These are phyloP conservation scores for Cercospora berteroae DNA, from an alignment of 2,329 filamentous ascomycete genomes.

Conservation along the genomic window DNA sequence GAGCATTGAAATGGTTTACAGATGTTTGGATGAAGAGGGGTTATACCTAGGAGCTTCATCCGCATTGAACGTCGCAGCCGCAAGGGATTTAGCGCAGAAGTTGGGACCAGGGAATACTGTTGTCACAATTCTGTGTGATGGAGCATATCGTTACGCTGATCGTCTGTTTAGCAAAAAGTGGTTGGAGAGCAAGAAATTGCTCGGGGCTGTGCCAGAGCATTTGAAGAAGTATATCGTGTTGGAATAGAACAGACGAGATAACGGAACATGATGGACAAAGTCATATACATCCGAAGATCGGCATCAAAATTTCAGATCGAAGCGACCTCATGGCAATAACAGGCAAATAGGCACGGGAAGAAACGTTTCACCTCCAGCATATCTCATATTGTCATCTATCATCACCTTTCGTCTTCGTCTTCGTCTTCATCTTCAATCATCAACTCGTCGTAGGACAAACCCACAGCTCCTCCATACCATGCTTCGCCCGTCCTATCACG, in stretches of 20 bases:
- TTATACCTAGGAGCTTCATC: slow-evolving; percentile 93
- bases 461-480: neutral
- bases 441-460: neutral
- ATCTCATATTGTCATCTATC: neutral
- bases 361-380: neutral
- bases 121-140: slow-evolving; percentile 91
- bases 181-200: slow-evolving; percentile 80
- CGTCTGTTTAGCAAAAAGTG: slow-evolving; percentile 88
- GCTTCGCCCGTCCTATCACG: neutral
- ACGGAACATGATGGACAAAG: neutral
- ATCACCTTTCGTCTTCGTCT: neutral
- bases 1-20: slow-evolving; percentile 96
- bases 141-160: slow-evolving; percentile 96
- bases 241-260: slow-evolving; percentile 51
- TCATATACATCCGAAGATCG: neutral
- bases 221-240: slow-evolving; percentile 93
- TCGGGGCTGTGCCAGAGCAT: slow-evolving; percentile 77
- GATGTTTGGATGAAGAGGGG: slow-evolving; percentile 92
- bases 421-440: neutral
- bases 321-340: too few relatives aligned
- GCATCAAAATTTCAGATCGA: too few relatives aligned
- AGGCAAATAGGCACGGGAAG: too few relatives aligned
- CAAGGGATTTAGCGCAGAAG: slow-evolving; percentile 88
- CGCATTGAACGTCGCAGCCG: slow-evolving; percentile 90
- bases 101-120: slow-evolving; percentile 85